Evolutionary conservation across 2,329 filamentous ascomycete genomes (phyloP), one percentile per base, ranked within the genome.

Genomic region (Trichophyton equinum): DNA sequence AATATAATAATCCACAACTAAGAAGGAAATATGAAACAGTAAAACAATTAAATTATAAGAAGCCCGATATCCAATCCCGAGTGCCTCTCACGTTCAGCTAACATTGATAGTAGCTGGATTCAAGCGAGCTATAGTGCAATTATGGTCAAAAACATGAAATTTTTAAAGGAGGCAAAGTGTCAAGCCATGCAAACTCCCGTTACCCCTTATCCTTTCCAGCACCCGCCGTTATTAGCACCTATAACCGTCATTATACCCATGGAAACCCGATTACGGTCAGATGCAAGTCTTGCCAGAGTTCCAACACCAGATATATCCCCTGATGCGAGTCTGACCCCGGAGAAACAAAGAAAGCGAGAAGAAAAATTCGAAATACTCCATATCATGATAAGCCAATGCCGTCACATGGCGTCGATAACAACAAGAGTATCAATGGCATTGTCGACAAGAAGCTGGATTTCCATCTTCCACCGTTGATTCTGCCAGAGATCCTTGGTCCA

Each of bases 401-500:
- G 8, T 62, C 58, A 62, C 18, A 44, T 51, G 11, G 60, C 61
- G 38, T 65, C 63, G 20, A 77, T 69, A 59, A 74, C 70, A 62
- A 77, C 64, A n/a, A 74, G 66, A 36, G 64, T 67, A 61, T 76
- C 76, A 25, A 77, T 72, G 47, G 75, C 57, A 69, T 69, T 73
- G 65, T 78, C 72, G 2, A 72, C 69, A 22, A 76, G 61, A 42
- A 64, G 67, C 63, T 78, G 76, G 6, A 71, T 70, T 59, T 76
- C 75, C 57, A 70, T 67, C 58, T 70, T 75, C 75, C 75, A 77
- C 61, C 66, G 66, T n/a, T 66, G 75, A 64, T 69, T 70, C n/a
- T 61, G 57, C 72, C 73, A 77, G 27, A 74, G 67, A 62, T 74
- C 72, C 51, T 68, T 63, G 25, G 70, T 40, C 73, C 73, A 73